Conservation (phyloP, 805 yeast species). For the Lachancea meyersii region DNA sequence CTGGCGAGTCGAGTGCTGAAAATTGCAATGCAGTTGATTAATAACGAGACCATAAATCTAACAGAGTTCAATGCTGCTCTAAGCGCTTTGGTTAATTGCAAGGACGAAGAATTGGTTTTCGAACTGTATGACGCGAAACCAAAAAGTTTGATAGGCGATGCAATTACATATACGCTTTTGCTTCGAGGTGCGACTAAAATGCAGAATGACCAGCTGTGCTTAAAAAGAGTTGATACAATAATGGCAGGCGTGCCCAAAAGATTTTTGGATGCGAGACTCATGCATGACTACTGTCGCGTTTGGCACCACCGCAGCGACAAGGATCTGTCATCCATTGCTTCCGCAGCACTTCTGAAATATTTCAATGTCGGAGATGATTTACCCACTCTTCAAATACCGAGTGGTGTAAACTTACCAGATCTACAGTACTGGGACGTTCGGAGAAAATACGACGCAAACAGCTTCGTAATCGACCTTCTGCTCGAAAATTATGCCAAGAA, state of each 20-base stretch:
- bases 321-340: constrained; percentile 1
- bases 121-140: constrained; percentile 33
- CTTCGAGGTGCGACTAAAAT: constrained; percentile 20
- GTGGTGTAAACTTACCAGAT: constrained; percentile 3
- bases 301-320: constrained; percentile 14
- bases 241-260: constrained; percentile 17
- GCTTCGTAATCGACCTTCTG: constrained; percentile 1
- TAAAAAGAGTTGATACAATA: constrained; percentile 15
- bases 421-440: constrained; percentile 6
- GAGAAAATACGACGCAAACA: not conserved
- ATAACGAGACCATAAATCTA: constrained; percentile 31
- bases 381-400: not conserved
- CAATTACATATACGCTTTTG: constrained; percentile 23
- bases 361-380: not conserved
- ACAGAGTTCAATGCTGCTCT: constrained; percentile 44
- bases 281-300: constrained; percentile 23
- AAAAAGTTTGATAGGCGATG: constrained; percentile 16
- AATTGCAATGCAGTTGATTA: constrained; percentile 30
- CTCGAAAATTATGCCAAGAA: constrained; percentile 3
- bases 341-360: constrained; percentile 3
- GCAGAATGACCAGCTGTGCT: constrained; percentile 16
- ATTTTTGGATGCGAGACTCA: constrained; percentile 19
- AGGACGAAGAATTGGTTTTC: constrained; percentile 35
- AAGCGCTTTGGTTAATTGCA: constrained; percentile 39
- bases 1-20: constrained; percentile 33